Evolutionary conservation across 345 rosid species (phyloP), one percentile per base, ranked within the genome.

Genomic region (Syzygium oleosum): DNA sequence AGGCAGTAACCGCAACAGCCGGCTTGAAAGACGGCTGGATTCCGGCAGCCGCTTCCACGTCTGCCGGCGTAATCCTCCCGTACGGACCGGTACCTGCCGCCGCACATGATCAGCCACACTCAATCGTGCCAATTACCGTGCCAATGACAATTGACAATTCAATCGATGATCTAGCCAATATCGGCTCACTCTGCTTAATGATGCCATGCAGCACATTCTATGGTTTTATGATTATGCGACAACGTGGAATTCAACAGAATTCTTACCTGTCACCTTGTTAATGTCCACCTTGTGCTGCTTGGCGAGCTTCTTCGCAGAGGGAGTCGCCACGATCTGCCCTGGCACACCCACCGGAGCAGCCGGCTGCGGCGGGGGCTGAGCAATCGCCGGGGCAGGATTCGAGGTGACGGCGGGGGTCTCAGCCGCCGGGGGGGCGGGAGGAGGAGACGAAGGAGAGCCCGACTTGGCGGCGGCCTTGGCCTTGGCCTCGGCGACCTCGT

Each of bases 221-320:
- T 68, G 46, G 0, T 17, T 9, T 1, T 38, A 17, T 34, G 79
- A 34, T 34, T 68, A 25, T 41, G 38, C 23, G 13, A 31, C 9
- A 34, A 68, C 9, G 12, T 34, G 25, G 25, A 0, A 5, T 68
- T 38, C 7, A 2, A 34, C 79, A 68, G 19, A 68, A 68, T 17
- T 9, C 80, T 68, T 93, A 51, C 98, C 98, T 17, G 91, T 89
- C 85, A 98, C 84, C 56, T 96, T 92, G 87, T 87, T 92, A 41
- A 94, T 85, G 88, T 97, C 93, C 90, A 98, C 98, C 91, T 95
- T 96, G 84, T 95, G 98, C 93, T 94, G 94, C 89, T 95, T 97
- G 80, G 98, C 98, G 34, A 98, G 91, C 91, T 96, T 95, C 95
- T 96, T 98, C 41, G 99, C 99, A 77, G 52, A 93, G 0, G 99